Base-by-base conservation (phyloP, 768 basidiomycete species). In the Lactarius evosmus region DNA sequence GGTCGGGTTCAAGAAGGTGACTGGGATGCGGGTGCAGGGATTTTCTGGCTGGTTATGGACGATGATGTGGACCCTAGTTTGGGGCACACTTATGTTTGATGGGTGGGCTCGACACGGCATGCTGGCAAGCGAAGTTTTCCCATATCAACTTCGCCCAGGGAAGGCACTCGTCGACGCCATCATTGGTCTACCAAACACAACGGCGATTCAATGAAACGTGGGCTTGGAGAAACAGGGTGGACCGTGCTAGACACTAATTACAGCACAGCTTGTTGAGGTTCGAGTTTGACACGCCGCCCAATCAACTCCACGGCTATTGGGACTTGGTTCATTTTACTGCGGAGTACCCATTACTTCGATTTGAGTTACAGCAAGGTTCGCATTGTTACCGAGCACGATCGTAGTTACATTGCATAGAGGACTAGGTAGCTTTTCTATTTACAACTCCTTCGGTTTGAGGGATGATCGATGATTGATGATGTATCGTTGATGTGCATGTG, bases 31-130 rank as follows among this genome's bases (percentile, higher is more conserved):
- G 46, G 82, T 85, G 5, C 71, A 73, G 34, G 88, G 86, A 4
- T 55, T 75, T 56, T 6, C 70, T 0, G 87, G 88, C 3, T 75
- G 77, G 72, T 27, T 82, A 14, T 90, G 88, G 88, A 74, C 78
- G 2, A 61, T 69, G 58, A n/a, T 65, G 83, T 27, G 8, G 38
- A 6, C 14, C 38, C 38, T 38, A 14, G 16, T 38, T 14, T 38
- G 38, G 16, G 38, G 38, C 16, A 32, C 12, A 8, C n/a, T 14
- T n/a, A 40, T 57, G 62, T 7, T 63, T 7, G 62, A 63, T 30
- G 56, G 36, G 27, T 63, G 56, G 56, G 38, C 56, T 32, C 56
- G 62, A 6, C 29, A 51, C 11, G 62, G 62, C 2, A 19, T 63
- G 8, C 34, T 63, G 4, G 56, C 27, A 49, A 63, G 56, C 33